Evolutionary conservation across 306 rosid species (phyloP), one percentile per base, ranked within the genome.

Genomic region (Clitoria ternatea): DNA sequence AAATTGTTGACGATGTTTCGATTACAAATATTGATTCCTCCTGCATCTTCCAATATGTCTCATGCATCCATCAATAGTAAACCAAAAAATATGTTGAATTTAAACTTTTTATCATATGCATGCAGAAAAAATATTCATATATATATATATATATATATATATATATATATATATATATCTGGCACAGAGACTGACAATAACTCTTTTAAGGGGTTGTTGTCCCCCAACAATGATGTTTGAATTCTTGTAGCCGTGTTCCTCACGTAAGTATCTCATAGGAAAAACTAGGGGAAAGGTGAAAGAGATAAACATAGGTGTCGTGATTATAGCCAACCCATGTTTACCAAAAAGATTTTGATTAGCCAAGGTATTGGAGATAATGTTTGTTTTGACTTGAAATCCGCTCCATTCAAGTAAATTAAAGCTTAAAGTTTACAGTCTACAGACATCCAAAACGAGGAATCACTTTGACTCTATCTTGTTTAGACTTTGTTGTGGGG

Each of bases 301-400:
- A 72, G 50, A 33, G 61, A 60, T 45, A 44, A 60, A 49, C 78
- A 73, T 17, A n/a, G n/a, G 7, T 62, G 78, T 73, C 55, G 35
- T 14, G 42, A 36, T 48, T 61, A 35, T 61, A 73, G 55, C 71
- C 71, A 73, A 45, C 71, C 71, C 5, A 7, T 24, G 9, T 53
- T 15, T 65, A 0, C 32, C 32, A 24, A 52, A 26, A 50, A 3
- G 9, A 36, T 24, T 35, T 33, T 20, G n/a, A 32, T 45, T 48
- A 49, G 32, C 32, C 15, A 66, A 18, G 30, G 43, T 18, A 18
- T 29, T 15, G 2, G 17, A 20, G 61, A 68, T 48, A 18, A 39
- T 11, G 23, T 48, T 48, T 73, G 14, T 32, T 48, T 35, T 72
- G 29, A 45, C 50, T 60, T 26, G 26, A 32, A 19, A 3, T n/a